Evolutionary conservation across 2,329 filamentous ascomycete species (phyloP).

Genomic region (Trichophyton mentagrophytes): DNA sequence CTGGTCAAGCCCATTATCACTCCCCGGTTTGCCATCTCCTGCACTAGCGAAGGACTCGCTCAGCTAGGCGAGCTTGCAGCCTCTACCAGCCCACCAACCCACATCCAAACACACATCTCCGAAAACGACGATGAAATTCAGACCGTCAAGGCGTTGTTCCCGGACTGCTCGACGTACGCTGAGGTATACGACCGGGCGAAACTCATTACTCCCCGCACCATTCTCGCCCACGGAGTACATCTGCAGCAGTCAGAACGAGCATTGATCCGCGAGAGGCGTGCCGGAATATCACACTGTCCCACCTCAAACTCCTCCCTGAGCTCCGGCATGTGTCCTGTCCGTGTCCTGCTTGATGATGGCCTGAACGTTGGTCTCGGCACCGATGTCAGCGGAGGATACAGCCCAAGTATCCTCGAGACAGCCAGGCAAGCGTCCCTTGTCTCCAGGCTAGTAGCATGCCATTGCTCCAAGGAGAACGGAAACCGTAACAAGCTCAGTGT

Average conservation of each 20-base stretch:
- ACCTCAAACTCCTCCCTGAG: slow-evolving; percentile 74
- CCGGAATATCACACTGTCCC: slow-evolving; percentile 74
- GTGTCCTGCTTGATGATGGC: slow-evolving; percentile 59
- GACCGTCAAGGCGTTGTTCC: slow-evolving; percentile 60
- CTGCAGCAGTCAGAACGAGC: slow-evolving; percentile 53
- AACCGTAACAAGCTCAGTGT: slow-evolving; percentile 52
- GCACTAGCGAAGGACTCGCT: slow-evolving; percentile 42
- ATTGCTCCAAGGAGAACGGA: slow-evolving; percentile 13
- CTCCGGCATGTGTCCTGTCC: slow-evolving; percentile 63
- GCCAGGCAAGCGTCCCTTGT: slow-evolving; percentile 69
- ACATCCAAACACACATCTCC: slow-evolving; percentile 75
- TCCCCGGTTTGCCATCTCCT: slow-evolving; percentile 48
- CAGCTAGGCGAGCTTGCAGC: slow-evolving; percentile 52
- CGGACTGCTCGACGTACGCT: slow-evolving; percentile 51
- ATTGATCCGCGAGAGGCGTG: slow-evolving; percentile 47
- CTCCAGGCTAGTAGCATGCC: slow-evolving; percentile 55
- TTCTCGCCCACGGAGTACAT: slow-evolving; percentile 78
- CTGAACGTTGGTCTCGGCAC: slow-evolving; percentile 77
- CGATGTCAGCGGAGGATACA: slow-evolving; percentile 82
- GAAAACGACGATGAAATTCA: slow-evolving; percentile 66
- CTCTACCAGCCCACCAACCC: slow-evolving; percentile 46
- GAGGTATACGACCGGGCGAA: slow-evolving; percentile 63
- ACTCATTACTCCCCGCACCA: slow-evolving; percentile 58
- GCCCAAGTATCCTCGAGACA: slow-evolving; percentile 67
- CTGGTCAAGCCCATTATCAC: slow-evolving; percentile 73